A percentile compares a stretch with the other conserved stretches of the same genome.
Conservation (phyloP, 108 stramenopile genomes). For the Licmophora abbreviata region DNA sequence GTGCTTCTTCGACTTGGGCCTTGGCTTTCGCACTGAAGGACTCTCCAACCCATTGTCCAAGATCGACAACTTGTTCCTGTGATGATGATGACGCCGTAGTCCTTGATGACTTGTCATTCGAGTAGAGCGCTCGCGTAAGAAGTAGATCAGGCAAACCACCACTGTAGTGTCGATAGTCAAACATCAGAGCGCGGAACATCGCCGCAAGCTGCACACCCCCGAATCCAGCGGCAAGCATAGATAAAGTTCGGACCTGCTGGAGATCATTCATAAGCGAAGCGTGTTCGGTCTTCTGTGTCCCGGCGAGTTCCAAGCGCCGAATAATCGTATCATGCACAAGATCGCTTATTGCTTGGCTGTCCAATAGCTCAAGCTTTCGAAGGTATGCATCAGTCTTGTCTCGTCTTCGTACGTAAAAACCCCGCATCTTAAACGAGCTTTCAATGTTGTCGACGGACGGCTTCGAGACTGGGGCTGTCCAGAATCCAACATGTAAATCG, state of each 20-base stretch:
- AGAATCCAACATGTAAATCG: constrained; percentile 70
- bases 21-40: constrained; percentile 41
- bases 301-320: constrained; percentile 23
- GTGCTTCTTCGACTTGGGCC: constrained; percentile 31
- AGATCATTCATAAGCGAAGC: constrained; percentile 42
- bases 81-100: not conserved
- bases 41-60: constrained; percentile 80
- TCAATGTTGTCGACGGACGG: not conserved
- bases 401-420: constrained; percentile 54
- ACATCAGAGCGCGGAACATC: constrained; percentile 59
- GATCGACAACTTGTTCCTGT: constrained; percentile 36
- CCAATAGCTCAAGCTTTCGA: constrained; percentile 19
- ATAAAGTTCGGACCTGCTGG: constrained; percentile 49
- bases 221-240: constrained; percentile 60
- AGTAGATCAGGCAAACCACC: constrained; percentile 75
- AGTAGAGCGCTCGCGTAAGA: constrained; percentile 24
- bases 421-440: constrained; percentile 4
- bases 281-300: constrained; percentile 21
- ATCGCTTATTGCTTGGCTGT: constrained; percentile 33
- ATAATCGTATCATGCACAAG: constrained; percentile 38
- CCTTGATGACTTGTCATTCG: not conserved
- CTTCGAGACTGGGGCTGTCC: not conserved
- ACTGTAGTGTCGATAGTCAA: constrained; percentile 78
- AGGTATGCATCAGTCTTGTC: constrained; percentile 42
- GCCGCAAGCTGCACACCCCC: constrained; percentile 53